phyloP scores from a whole-genome alignment of 768 basidiomycete species.

The Artomyces pyxidatus region DNA sequence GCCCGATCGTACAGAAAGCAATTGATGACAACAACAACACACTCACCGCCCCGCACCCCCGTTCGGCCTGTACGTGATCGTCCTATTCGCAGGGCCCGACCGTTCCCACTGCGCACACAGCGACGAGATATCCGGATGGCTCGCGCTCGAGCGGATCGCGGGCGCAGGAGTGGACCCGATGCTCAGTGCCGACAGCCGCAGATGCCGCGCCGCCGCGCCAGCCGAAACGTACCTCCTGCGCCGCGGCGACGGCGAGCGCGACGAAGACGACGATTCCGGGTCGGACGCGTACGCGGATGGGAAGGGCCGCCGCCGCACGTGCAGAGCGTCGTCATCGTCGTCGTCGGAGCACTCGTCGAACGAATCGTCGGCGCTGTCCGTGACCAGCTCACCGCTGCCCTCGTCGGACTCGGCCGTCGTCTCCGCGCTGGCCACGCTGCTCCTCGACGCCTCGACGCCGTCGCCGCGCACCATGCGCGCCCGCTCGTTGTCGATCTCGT shows the following conservation, averaged over 20 bases:
- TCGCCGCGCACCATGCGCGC: slow-evolving; percentile 68
- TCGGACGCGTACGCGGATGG: neutral
- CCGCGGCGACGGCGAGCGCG: slow-evolving; percentile 6
- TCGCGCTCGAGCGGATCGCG: slow-evolving; percentile 37
- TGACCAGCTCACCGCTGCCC: no score
- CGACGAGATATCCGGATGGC: slow-evolving; percentile 50
- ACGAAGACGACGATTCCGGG: neutral
- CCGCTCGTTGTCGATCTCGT: slow-evolving; percentile 63
- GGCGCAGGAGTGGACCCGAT: slow-evolving; percentile 36
- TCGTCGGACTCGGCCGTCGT: slow-evolving; percentile 14
- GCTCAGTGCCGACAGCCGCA: no score
- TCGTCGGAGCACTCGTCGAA: neutral
- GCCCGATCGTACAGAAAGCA: no score
- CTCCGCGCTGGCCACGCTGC: neutral
- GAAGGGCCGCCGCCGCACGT: neutral
- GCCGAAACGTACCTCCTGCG: no score
- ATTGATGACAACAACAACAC: no score
- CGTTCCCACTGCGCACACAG: slow-evolving; percentile 52
- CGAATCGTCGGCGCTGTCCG: slow-evolving; percentile 10
- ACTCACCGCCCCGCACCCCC: no score
- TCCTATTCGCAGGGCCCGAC: slow-evolving; percentile 53
- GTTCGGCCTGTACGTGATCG: slow-evolving; percentile 35
- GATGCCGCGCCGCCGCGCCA: no score
- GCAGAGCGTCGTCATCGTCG: slow-evolving; percentile 5
- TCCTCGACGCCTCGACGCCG: slow-evolving; percentile 42